Base-by-base conservation (phyloP, 225 moss, liverwort and hornwort species). In the Physcomitrellopsis africana region DNA sequence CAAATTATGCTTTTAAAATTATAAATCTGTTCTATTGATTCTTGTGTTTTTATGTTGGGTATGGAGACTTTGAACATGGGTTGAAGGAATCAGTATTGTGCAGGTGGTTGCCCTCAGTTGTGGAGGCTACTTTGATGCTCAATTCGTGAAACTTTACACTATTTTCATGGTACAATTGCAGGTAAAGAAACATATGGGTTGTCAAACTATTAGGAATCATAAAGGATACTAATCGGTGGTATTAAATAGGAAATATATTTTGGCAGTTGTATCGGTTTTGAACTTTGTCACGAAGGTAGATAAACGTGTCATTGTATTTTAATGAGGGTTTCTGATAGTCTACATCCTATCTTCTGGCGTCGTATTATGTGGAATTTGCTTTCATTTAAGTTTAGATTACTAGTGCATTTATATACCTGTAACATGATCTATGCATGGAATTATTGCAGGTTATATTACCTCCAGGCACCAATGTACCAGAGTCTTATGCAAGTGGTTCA, bases 91-190 rank as follows among this genome's bases (percentile, higher is more conserved):
- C 11, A 15, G 57, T 65, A 9, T 72, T 54, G 56, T 74, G 77
- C 89, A 96, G 96, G 96, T 96, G 74, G 96, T 94, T 72, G 90
- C 87, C 49, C 91, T 96, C 15, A 96, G 79, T 74, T 94, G 89
- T 78, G 92, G 91, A 66, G 94, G 94, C 59, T 91, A 81, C 77
- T 96, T 91, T 81, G 84, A 94, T 76, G 74, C 84, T 1, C 92
- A 96, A 62, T 94, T 89, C 73, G 91, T 92, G 68, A 94, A 96
- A 57, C 83, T 96, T 0, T 92, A 86, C 42, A 88, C 91, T 9
- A 90, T 92, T 53, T 94, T 96, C 67, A 92, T 94, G 88, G 92
- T 84, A 63, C 96, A 96, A 81, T 92, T 96, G 17, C 94, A 96
- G 92, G 96, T 97, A 77, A 13, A 43, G 41, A 60, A 17, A 11